Base-by-base conservation (phyloP, 106 monocot genomes). In the Allium cepa region DNA sequence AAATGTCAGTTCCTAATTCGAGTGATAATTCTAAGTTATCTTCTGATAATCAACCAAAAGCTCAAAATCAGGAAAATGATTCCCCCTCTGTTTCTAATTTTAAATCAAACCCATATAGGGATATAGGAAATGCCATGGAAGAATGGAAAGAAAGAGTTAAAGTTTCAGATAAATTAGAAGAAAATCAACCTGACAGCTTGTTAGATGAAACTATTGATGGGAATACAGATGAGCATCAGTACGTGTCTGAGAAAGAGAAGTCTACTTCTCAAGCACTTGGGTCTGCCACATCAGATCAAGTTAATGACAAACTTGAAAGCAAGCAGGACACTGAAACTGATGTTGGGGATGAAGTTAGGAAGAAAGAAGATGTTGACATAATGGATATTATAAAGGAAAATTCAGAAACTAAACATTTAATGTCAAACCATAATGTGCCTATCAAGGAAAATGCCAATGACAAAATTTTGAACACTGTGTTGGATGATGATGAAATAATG, bases 111-210 rank as follows among this genome's bases (percentile, higher is more conserved):
- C 96, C 96, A 9, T 96, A 84, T 56, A 79, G 96, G 64, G 88
- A 84, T 74, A 58, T 91, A 28, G 91, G 86, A 4, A 82, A 96
- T 80, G 96, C 91, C 28, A 61, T 96, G 77, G 71, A 80, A 59
- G 81, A 81, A 26, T 96, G 88, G 91, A 92, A 91, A 80, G 91
- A 96, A 72, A 81, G 86, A 68, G 91, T 88, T 58, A 78, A 78
- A 62, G 76, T 96, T 15, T 82, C 88, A 10, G 72, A 61, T 72
- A 88, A 88, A 71, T 22, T 71, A 3, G 83, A 84, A 26, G 91
- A 91, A 48, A 45, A 63, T 67, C 75, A 77, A 57, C 55, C 53
- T 56, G 76, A 73, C 10, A 59, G 58, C 17, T 57, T 53, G 66
- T 36, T 36, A 36, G 78, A 83, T 26, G 65, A 78, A 60, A 26